Evolutionary conservation across 345 rosid genomes (phyloP).

Genomic region (Garcia nutans): DNA sequence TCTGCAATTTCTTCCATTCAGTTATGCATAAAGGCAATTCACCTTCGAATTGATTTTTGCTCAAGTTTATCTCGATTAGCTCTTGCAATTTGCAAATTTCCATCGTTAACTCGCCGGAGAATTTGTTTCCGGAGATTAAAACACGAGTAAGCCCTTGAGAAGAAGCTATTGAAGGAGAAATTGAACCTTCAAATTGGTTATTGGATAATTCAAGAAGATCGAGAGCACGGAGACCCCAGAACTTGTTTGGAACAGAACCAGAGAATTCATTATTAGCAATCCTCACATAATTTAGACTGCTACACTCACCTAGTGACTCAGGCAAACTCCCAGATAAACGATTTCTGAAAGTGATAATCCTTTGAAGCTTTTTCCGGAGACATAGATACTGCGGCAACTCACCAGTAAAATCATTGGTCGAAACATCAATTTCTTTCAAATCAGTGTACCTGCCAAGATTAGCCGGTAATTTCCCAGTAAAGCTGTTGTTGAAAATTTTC

Average conservation of each 20-base stretch:
- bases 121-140: constrained; percentile 46
- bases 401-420: constrained; percentile 53
- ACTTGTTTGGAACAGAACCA: constrained; percentile 43
- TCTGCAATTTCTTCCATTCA: constrained; percentile 45
- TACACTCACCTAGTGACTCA: constrained; percentile 52
- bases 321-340: constrained; percentile 52
- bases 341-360: constrained; percentile 46
- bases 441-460: constrained; percentile 52
- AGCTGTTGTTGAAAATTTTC: constrained; percentile 75
- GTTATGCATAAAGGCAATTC: constrained; percentile 49
- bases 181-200: constrained; percentile 53
- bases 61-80: constrained; percentile 37
- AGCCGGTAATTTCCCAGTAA: constrained; percentile 53
- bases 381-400: constrained; percentile 63
- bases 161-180: constrained; percentile 44
- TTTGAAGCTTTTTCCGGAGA: constrained; percentile 36
- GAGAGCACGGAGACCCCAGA: constrained; percentile 54
- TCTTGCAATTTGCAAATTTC: constrained; percentile 39
- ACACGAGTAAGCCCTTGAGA: constrained; percentile 30
- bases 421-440: constrained; percentile 57
- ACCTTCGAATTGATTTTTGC: constrained; percentile 48
- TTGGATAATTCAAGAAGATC: constrained; percentile 39
- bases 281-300: constrained; percentile 44
- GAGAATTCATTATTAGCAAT: constrained; percentile 47
- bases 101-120: constrained; percentile 51